Percentiles rank a stretch among this genome's conserved stretches.
phyloP scores from a whole-genome alignment of 164 flowering plant species.

The Piper betle region DNA sequence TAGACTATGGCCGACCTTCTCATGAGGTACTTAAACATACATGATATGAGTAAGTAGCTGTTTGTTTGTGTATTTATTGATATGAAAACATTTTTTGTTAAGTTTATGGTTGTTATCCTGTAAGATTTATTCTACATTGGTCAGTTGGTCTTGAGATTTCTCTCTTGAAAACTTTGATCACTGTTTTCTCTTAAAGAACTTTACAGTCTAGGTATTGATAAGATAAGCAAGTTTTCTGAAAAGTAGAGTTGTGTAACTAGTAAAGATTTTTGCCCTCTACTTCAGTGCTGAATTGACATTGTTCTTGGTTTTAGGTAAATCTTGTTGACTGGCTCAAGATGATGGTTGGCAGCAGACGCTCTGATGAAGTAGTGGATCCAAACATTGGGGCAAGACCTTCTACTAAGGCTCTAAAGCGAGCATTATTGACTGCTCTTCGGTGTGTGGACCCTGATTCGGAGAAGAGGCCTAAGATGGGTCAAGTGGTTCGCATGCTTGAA shows the following conservation, averaged over 20 bases:
- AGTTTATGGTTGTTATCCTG: no score
- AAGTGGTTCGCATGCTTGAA: conserved; percentile 88
- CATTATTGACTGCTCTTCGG: conserved; percentile 74
- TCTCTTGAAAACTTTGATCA: no score
- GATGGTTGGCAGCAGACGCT: conserved; percentile 78
- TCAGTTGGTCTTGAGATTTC: no score
- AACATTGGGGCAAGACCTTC: conserved; percentile 64
- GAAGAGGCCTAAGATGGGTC: conserved; percentile 80
- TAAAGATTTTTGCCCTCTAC: no score
- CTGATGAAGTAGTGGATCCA: conserved; percentile 83
- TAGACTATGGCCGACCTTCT: conserved; percentile 62
- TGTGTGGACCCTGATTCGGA: conserved; percentile 81
- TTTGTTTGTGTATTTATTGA: background rate
- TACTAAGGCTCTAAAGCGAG: conserved; percentile 69
- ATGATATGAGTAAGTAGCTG: no score
- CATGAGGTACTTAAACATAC: conserved; percentile 38
- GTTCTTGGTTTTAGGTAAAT: conserved; percentile 46
- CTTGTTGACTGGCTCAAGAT: conserved; percentile 83
- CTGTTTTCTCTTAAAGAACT: no score
- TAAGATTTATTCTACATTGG: no score
- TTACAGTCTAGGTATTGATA: no score
- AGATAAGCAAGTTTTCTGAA: background rate
- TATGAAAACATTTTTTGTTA: no score
- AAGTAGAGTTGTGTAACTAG: background rate
- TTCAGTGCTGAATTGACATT: background rate